These are phyloP conservation scores for Ceratopteris richardii DNA, from an alignment of 75 land plant species.

Conservation along the genomic window DNA sequence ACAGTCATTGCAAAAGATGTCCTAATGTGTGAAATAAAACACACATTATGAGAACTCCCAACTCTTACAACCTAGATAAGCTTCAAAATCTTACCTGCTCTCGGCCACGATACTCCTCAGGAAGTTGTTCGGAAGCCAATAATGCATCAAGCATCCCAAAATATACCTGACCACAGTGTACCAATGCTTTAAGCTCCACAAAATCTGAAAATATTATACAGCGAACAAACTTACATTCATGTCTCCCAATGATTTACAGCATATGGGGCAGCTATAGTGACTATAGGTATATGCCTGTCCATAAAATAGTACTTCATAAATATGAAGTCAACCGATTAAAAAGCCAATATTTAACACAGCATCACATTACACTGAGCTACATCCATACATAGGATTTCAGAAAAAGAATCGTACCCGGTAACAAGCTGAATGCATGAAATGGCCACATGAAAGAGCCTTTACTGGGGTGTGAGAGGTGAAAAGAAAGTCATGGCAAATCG, in stretches of 20 bases:
- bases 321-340: too few species aligned
- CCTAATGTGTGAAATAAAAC: conserved; percentile 25
- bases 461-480: conserved; percentile 70
- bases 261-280: conserved; percentile 73
- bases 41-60: not conserved
- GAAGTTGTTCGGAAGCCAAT: conserved; percentile 57
- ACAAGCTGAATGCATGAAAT: conserved; percentile 87
- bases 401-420: conserved; percentile 48
- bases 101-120: conserved; percentile 47
- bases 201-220: too few species aligned
- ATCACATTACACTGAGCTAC: too few species aligned
- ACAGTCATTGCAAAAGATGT: conserved; percentile 70
- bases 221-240: conserved; percentile 74
- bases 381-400: too few species aligned
- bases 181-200: too few species aligned
- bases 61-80: not conserved
- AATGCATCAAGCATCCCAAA: conserved; percentile 77
- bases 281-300: conserved; percentile 67
- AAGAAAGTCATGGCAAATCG: conserved; percentile 76
- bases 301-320: not conserved
- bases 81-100: conserved; percentile 40
- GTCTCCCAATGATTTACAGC: conserved; percentile 84
- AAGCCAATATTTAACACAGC: too few species aligned
- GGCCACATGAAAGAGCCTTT: conserved; percentile 78
- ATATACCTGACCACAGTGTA: conserved; percentile 40